Evolutionary conservation across 1,284 basidiomycete genomes (phyloP).

Genomic region (Trametes pubescens): DNA sequence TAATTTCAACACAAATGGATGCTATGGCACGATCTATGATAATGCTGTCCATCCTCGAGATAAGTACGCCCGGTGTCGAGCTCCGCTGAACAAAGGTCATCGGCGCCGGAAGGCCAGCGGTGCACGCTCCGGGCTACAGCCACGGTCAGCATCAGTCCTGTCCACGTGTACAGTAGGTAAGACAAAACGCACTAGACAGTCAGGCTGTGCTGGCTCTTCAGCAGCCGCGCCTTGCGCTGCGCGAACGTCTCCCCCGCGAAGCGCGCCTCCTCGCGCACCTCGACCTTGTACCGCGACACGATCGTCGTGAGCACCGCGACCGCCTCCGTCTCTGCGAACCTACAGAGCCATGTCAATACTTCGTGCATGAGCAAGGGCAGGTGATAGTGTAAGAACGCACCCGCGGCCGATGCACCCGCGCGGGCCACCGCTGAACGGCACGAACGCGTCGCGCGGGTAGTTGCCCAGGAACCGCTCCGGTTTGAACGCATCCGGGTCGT

Average conservation of each 20-base stretch:
- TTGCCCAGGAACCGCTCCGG: constrained; percentile 51
- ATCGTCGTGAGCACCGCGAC: constrained; percentile 35
- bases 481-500: constrained; percentile 49
- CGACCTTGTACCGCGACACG: constrained; percentile 36
- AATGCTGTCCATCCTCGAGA: too few species aligned
- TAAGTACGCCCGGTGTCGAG: too few species aligned
- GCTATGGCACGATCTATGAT: too few species aligned
- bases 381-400: constrained; percentile 34
- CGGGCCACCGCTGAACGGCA: constrained; percentile 49
- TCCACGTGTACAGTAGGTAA: not conserved
- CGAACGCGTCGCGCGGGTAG: constrained; percentile 50
- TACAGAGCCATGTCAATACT: not conserved
- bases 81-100: not conserved
- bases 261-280: constrained; percentile 41
- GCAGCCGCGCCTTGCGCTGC: constrained; percentile 39
- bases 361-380: not conserved
- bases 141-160: not conserved
- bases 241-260: constrained; percentile 43
- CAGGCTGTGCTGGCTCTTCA: constrained; percentile 31
- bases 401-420: constrained; percentile 52
- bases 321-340: constrained; percentile 43
- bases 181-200: constrained; percentile 26
- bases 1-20: too few species aligned
- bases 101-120: constrained; percentile 25
- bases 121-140: constrained; percentile 23